phyloP scores from a whole-genome alignment of 2,329 filamentous ascomycete genomes.

The Rasamsonia emersonii region DNA sequence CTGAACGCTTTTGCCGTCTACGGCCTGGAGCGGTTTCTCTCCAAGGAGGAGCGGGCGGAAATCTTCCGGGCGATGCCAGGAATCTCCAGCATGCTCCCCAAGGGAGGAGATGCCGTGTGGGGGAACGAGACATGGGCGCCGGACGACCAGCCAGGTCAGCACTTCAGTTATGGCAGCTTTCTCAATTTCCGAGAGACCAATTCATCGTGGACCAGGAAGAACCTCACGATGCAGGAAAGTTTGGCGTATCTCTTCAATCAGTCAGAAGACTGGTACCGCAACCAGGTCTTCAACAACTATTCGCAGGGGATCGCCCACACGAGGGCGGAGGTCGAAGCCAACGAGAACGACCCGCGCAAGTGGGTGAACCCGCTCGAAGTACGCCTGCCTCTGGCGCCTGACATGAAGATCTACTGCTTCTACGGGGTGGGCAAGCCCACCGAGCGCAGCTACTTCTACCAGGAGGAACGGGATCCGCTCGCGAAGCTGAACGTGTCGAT shows the following conservation, averaged over 20 bases:
- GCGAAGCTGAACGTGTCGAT: conserved; percentile 48
- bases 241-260: conserved; percentile 69
- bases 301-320: conserved; percentile 84
- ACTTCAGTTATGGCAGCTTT: conserved; percentile 67
- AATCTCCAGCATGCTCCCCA: conserved; percentile 90
- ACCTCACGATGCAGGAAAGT: conserved; percentile 73
- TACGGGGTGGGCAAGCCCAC: conserved; percentile 91
- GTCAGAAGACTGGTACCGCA: conserved; percentile 76
- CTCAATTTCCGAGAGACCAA: conserved; percentile 68
- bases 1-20: conserved; percentile 95
- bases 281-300: conserved; percentile 65
- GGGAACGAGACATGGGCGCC: conserved; percentile 80
- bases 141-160: conserved; percentile 69
- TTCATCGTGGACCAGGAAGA: conserved; percentile 55
- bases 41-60: conserved; percentile 79
- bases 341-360: conserved; percentile 66
- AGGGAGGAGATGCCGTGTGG: conserved; percentile 92
- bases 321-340: conserved; percentile 67
- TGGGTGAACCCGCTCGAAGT: conserved; percentile 98
- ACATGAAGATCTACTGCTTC: conserved; percentile 93
- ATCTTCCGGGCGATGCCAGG: conserved; percentile 96
- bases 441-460: conserved; percentile 88
- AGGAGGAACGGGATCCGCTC: conserved; percentile 56
- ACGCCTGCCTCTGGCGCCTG: conserved; percentile 75
- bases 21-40: conserved; percentile 90